These are phyloP conservation scores for Ophiostoma montium DNA, from an alignment of 2,329 filamentous ascomycete species.

Conservation along the genomic window DNA sequence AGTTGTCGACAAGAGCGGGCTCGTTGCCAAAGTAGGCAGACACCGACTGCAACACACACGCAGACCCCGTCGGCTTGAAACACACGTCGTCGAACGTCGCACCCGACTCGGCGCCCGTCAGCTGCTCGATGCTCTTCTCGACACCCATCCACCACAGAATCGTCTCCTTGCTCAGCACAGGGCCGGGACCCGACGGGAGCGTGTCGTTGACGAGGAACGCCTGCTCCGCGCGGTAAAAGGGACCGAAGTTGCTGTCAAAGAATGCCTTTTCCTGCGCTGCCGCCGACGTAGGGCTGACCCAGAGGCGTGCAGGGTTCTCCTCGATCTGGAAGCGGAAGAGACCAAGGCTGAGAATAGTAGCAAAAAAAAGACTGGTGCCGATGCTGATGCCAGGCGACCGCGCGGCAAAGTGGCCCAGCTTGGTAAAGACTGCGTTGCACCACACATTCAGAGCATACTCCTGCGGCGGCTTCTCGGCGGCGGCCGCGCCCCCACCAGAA, in stretches of 20 bases:
- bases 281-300: conserved; percentile 88
- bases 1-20: conserved; percentile 44
- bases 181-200: conserved; percentile 44
- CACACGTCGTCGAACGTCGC: conserved; percentile 72
- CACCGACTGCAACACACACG: conserved; percentile 88
- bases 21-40: conserved; percentile 72
- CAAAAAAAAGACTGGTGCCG: conserved; percentile 54
- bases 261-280: conserved; percentile 89
- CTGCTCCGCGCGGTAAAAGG: conserved; percentile 91
- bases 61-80: conserved; percentile 81
- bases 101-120: conserved; percentile 56
- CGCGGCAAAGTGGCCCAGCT: conserved; percentile 67
- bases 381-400: conserved; percentile 79
- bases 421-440: conserved; percentile 67
- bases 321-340: conserved; percentile 86
- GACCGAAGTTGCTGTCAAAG: conserved; percentile 85
- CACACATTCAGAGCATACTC: conserved; percentile 74
- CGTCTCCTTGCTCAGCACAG: conserved; percentile 79
- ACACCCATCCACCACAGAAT: conserved; percentile 89
- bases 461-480: conserved; percentile 39
- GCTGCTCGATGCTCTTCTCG: conserved; percentile 58
- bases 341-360: conserved; percentile 68
- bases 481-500: background rate
- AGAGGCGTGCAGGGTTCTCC: conserved; percentile 76
- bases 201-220: conserved; percentile 88